A percentile compares a stretch with the other conserved stretches of the same genome.
Conservation (phyloP, 2,329 filamentous ascomycete genomes). For the Verticillium nubilum region DNA sequence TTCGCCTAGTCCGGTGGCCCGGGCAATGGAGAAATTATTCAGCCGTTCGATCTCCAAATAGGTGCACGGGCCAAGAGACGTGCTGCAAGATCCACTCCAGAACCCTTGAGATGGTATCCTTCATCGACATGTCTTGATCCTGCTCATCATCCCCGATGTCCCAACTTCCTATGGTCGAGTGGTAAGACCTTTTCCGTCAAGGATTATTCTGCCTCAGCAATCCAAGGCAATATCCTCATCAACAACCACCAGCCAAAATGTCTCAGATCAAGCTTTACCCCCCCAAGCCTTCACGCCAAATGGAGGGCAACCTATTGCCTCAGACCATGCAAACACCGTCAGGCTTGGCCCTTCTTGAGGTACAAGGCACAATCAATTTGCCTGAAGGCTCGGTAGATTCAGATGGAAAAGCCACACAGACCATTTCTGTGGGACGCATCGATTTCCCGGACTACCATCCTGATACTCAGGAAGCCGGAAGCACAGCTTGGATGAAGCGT, state of each 20-base stretch:
- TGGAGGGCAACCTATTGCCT: conserved; percentile 58
- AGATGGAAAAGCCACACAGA: conserved; percentile 18
- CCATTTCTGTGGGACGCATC: conserved; percentile 62
- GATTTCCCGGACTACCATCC: conserved; percentile 71
- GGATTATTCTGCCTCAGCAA: neutral
- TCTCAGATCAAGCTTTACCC: conserved; percentile 37
- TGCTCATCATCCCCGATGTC: neutral
- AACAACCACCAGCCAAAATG: conserved; percentile 17
- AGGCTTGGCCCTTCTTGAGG: conserved; percentile 82
- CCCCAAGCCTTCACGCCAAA: conserved; percentile 15
- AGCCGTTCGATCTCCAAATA: neutral
- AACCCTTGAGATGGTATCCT: neutral
- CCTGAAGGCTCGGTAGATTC: conserved; percentile 37
- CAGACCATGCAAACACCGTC: conserved; percentile 81
- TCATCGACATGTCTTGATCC: neutral
- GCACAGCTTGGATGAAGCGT: conserved; percentile 80
- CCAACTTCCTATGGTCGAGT: neutral
- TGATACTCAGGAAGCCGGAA: conserved; percentile 36
- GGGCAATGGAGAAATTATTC: neutral
- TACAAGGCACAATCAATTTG: conserved; percentile 86
- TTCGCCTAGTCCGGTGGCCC: neutral
- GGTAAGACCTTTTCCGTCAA: neutral
- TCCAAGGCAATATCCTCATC: neutral
- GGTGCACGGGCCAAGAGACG: neutral
- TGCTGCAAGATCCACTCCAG: neutral